These are phyloP conservation scores for Abelmoschus esculentus DNA, from an alignment of 345 rosid genomes.

Conservation along the genomic window DNA sequence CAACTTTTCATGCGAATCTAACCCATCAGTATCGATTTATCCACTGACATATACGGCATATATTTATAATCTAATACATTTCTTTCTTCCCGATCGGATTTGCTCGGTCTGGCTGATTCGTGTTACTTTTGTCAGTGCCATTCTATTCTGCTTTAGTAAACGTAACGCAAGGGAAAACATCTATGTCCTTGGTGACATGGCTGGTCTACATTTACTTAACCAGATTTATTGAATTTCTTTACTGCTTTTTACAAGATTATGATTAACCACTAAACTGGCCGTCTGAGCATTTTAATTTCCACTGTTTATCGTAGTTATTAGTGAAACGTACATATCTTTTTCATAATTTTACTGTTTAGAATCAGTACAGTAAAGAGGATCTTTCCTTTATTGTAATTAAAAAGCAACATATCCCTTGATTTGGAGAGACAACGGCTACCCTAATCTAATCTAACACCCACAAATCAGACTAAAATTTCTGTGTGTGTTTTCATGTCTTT, in stretches of 20 bases:
- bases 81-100: neutral
- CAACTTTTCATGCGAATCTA: neutral
- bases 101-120: neutral
- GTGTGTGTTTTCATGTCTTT: too few species aligned
- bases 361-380: neutral
- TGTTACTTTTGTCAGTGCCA: neutral
- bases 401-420: neutral
- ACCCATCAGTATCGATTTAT: neutral
- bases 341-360: neutral
- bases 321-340: neutral
- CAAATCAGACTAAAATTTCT: too few species aligned
- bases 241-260: neutral
- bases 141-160: neutral
- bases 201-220: neutral
- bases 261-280: neutral
- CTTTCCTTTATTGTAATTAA: neutral
- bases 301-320: neutral
- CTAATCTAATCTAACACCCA: neutral
- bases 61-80: neutral
- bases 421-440: neutral
- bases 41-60: neutral
- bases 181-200: neutral
- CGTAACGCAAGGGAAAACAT: neutral
- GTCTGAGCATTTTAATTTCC: neutral
- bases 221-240: neutral